These are phyloP conservation scores for Cylindrotheca closterium DNA, from an alignment of 108 stramenopile species.

Conservation along the genomic window DNA sequence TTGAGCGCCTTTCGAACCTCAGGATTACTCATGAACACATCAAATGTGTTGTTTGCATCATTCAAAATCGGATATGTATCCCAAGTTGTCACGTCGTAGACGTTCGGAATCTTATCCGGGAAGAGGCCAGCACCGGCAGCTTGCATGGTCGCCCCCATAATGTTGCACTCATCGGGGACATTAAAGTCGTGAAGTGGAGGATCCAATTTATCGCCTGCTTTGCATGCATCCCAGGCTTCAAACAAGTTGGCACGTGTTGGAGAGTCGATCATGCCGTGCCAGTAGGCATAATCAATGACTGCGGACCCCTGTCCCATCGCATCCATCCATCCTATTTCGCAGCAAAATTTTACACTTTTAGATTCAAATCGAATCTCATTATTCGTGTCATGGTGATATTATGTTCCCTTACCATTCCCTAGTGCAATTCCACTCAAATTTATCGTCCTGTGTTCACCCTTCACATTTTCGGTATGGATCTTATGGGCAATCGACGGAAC, in stretches of 20 bases:
- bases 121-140: conserved; percentile 46
- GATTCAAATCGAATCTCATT: no score
- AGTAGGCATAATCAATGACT: conserved; percentile 68
- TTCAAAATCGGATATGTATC: conserved; percentile 25
- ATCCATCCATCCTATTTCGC: conserved; percentile 60
- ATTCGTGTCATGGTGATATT: no score
- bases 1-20: conserved; percentile 54
- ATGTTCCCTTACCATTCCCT: conserved; percentile 59
- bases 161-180: conserved; percentile 70
- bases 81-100: conserved; percentile 71
- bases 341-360: no score
- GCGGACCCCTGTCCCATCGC: conserved; percentile 60
- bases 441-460: conserved; percentile 15
- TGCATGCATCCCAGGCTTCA: conserved; percentile 52
- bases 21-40: conserved; percentile 55
- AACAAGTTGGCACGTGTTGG: conserved; percentile 37
- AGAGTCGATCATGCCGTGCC: conserved; percentile 81
- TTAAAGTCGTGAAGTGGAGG: conserved; percentile 67
- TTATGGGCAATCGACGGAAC: conserved; percentile 68
- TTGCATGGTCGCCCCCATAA: conserved; percentile 46
- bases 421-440: conserved; percentile 52
- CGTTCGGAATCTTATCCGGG: conserved; percentile 21
- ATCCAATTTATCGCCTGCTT: conserved; percentile 2
- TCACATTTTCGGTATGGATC: conserved; percentile 51
- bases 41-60: conserved; percentile 5